Evolutionary conservation across 1,284 basidiomycete genomes (phyloP), one percentile per base, ranked within the genome.

Genomic region (Schizophyllum amplum): DNA sequence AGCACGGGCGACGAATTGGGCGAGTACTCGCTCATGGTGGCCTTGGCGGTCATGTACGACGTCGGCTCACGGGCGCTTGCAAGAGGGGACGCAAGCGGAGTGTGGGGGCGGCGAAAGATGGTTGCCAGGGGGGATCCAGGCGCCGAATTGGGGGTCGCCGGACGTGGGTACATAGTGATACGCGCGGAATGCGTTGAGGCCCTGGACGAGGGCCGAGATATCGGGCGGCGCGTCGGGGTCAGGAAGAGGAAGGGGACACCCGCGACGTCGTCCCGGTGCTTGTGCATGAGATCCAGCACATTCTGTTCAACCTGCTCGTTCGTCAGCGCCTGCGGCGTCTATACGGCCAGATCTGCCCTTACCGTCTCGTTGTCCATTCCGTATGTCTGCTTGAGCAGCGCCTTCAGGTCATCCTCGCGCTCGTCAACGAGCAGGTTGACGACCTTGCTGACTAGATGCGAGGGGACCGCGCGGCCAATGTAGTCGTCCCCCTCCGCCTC

Each of bases 241-340:
- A 92, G 75, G 70, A 87, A 89, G 55, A 89, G 73, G 67, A 92
- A 91, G 0, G 90, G 90, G 4, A 91, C 87, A 21, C 87, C 87
- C 48, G 87, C 86, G 52, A 87, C 72, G 68, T 92, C 90, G 74
- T 92, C 90, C 58, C 83, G 78, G 68, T 91, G 88, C 71, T 87
- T 87, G 70, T 92, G 90, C 90, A 92, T 92, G 59, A 92, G 78
- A 66, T 92, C 88, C 24, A 92, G 77, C 57, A 91, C 85, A 67
- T 83, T 79, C 63, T 89, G 84, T 66, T 92, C 89, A 54, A 88
- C 74, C 85, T 90, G 65, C 5, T 54, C 57, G 52, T 52, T 50
- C 26, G 52, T 24, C 23, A 50, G 15, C 27, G 21, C 56, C 54
- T 55, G 57, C 63, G 59, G 59, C 58, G 56, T 56, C 51, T 55